Base-by-base conservation (phyloP, 2,329 filamentous ascomycete genomes). In the Exophiala alcalophila region DNA sequence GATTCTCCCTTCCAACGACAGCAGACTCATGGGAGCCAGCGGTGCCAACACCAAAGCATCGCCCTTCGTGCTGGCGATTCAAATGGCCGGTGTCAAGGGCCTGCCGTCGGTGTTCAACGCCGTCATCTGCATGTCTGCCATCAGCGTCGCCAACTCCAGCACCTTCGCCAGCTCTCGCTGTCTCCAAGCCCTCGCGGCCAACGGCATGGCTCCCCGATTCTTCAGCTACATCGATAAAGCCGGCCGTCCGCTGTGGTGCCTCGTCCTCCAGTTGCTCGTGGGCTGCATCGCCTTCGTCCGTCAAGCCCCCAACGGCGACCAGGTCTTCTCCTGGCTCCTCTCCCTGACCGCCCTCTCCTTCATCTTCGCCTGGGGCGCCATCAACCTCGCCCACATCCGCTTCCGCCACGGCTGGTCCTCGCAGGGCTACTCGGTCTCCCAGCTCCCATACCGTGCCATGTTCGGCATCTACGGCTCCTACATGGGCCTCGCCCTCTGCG, bases 101-200 rank as follows among this genome's bases (percentile, higher is more conserved):
- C 76, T 96, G 2, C 87, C 88, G 2, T 90, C 85, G 0, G 76
- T 95, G 37, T 94, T 96, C 84, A 96, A 97, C 65, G 81, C 80
- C 11, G 88, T 96, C 48, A 94, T 96, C 62, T 80, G 95, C 60
- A 80, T 94, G 48, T 84, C 89, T 14, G 89, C 95, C 19, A 70
- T 96, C 18, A 92, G 86, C 1, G 90, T 96, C 47, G 88, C 89
- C 44, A 95, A 95, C 65, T 91, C 86, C 5, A 82, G 88, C 52
- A 84, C 96, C 46, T 96, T 94, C 58, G 91, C 88, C 24, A 91
- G 86, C 18, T 94, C 87, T 1, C 83, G 91, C 56, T 96, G 90
- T 2, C 78, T 96, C 5, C 87, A 88, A 19, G 89, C 90, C 3
- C 77, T 96, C 2, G 89, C 90, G 30, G 87, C 94, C 61, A 87